Evolutionary conservation across 805 yeast species (phyloP), one percentile per base, ranked within the genome.

Genomic region (Zygosaccharomyces kombuchaensis): DNA sequence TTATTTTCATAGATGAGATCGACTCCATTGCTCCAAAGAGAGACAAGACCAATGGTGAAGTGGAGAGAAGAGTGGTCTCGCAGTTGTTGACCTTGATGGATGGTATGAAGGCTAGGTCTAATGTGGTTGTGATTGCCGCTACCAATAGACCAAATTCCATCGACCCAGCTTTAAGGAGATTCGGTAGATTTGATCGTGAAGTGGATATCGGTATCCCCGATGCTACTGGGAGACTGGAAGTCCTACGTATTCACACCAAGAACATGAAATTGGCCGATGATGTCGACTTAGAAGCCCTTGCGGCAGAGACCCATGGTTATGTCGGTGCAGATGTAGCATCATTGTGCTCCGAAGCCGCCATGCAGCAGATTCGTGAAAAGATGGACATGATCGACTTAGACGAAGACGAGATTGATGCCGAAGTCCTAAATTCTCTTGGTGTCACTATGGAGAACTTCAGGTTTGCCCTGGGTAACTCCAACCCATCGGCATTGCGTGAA

Each of bases 281-380:
- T 62, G 99, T 93, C 44, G 97, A 93, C 68, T 78, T 93, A 60
- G 99, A 93, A 75, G 78, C 91, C 34, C 85, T 93, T 66, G 98
- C 99, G 12, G 75, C 95, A 21, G 99, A 93, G 73, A 93, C 99
- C 31, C 99, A 95, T 66, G 99, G 99, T 75, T 93, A 90, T 64
- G 99, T 93, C 49, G 99, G 99, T 75, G 96, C 97, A 41, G 99
- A 93, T 80, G 76, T 93, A 61, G 99, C 99, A 1, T 90, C 98
- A 6, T 76, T 93, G 63, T 93, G 99, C 77, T 89, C 97, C n/a
- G 99, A 95, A 74, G 99, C 99, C 54, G 99, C 99, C 48, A 93
- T 93, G 99, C 99, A 93, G 77, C 99, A 95, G 76, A 93, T 93
- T 64, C 87, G 99, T 73, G 99, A 93, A 73, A 93, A 93, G 81